Base-by-base conservation (phyloP, 2,329 filamentous ascomycete species). In the Curvularia eragrostidis region DNA sequence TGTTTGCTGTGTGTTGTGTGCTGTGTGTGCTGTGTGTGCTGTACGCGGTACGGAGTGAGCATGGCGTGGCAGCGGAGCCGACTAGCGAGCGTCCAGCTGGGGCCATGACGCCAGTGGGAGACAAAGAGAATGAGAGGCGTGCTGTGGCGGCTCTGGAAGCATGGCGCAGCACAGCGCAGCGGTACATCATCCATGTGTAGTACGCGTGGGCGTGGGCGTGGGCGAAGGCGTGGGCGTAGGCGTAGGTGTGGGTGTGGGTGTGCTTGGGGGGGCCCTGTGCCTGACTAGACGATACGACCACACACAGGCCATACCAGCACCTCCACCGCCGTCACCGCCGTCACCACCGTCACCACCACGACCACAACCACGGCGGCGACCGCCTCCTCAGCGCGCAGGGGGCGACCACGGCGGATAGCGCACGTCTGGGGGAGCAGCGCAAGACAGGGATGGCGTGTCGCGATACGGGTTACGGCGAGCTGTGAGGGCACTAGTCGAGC, bases 371-470 rank as follows among this genome's bases (percentile, higher is more conserved):
- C 23, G 36, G 42, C 39, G 30, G 50, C 41, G 36, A 50, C 39
- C 36, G 50, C 41, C 30, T n/a, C 43, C 39, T 42, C 19, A 48
- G 54, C 46, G 49, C 42, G 42, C 44, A 51, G 59, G 41, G 43
- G 52, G 48, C 39, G 36, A 44, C 30, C 39, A 51, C 43, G 46
- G 52, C 50, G 47, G 44, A 41, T 15, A 50, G 59, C 46, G 56
- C 56, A 53, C 44, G 52, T 38, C 62, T 59, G 47, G 58, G 59
- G 51, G 46, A 36, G 58, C 51, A 52, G 51, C 15, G 34, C 15
- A 21, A 21, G 55, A 55, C 62, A 61, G 56, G 60, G 62, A 58
- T 65, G 52, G 39, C 53, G 49, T 52, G 48, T 51, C 46, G 57
- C 48, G 52, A 61, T 44, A 36, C 61, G 53, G 58, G 60, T 51